phyloP scores from a whole-genome alignment of 768 basidiomycete genomes.

The Sporobolomyces pararoseus region DNA sequence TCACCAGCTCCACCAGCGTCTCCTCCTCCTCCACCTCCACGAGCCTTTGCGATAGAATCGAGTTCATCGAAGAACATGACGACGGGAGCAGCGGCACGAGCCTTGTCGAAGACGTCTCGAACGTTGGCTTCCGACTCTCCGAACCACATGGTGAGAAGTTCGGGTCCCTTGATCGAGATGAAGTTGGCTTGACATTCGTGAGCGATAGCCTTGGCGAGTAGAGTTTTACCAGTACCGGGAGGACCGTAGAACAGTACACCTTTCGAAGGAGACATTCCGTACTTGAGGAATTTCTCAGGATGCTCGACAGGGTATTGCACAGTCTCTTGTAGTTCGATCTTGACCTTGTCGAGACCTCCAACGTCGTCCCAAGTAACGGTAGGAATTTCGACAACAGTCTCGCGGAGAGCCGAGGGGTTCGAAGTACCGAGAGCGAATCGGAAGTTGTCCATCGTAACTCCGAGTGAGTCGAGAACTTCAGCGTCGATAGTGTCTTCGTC shows the following conservation, averaged over 20 bases:
- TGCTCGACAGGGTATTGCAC: conserved; percentile 99
- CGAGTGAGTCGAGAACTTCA: conserved; percentile 95
- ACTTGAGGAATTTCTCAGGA: conserved; percentile 99
- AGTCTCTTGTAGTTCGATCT: conserved; percentile 96
- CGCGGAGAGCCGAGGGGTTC: conserved; percentile 96
- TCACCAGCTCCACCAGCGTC: conserved; percentile 96
- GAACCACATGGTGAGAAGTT: conserved; percentile 99
- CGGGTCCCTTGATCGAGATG: conserved; percentile 98
- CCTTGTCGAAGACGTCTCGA: conserved; percentile 99
- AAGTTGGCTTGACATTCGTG: conserved; percentile 99
- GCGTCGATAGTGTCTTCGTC: conserved; percentile 99
- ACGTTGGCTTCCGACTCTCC: conserved; percentile 99
- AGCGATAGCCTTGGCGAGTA: conserved; percentile 97
- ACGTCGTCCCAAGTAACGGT: conserved; percentile 99
- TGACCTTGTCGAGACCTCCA: conserved; percentile 99
- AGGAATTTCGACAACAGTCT: conserved; percentile 98
- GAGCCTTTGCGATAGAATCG: conserved; percentile 96
- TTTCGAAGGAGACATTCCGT: conserved; percentile 99
- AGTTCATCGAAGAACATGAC: conserved; percentile 99
- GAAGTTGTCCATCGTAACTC: conserved; percentile 99
- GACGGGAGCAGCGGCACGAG: conserved; percentile 96
- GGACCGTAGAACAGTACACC: conserved; percentile 99
- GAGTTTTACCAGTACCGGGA: conserved; percentile 98
- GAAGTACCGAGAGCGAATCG: conserved; percentile 94
- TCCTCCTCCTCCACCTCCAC: conserved; percentile 70